Evolutionary conservation across 2,329 filamentous ascomycete genomes (phyloP).

Genomic region (Arthrobotrys sphaeroides): DNA sequence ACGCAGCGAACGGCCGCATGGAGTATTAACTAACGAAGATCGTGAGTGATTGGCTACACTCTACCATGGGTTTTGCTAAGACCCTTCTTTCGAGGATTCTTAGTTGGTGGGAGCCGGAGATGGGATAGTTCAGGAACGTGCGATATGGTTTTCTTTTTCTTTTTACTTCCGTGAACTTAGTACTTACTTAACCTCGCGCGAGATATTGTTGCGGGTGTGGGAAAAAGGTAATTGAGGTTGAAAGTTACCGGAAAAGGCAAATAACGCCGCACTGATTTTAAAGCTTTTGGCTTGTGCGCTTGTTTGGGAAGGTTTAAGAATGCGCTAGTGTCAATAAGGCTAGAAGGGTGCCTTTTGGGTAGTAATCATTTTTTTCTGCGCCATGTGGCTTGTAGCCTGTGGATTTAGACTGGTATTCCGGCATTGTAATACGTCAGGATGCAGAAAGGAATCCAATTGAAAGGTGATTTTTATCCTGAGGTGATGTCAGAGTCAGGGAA

Average conservation of each 20-base stretch:
- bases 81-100: background rate
- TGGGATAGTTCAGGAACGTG: slow-evolving; percentile 46
- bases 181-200: background rate
- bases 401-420: background rate
- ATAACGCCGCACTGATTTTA: background rate
- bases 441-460: background rate
- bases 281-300: background rate
- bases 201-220: background rate
- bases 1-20: slow-evolving; percentile 14
- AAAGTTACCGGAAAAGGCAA: background rate
- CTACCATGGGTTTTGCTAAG: background rate
- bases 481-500: background rate
- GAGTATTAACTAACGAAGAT: slow-evolving; percentile 23
- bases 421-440: background rate
- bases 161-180: background rate
- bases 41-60: background rate
- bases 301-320: background rate
- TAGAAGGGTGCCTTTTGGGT: background rate
- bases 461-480: background rate
- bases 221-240: background rate
- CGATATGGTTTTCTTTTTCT: background rate
- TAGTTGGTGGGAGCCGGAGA: slow-evolving; percentile 4
- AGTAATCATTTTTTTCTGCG: background rate
- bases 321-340: background rate
- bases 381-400: background rate